Base-by-base conservation (phyloP, 176 grass and related monocot genomes). In the Lolium multiflorum region DNA sequence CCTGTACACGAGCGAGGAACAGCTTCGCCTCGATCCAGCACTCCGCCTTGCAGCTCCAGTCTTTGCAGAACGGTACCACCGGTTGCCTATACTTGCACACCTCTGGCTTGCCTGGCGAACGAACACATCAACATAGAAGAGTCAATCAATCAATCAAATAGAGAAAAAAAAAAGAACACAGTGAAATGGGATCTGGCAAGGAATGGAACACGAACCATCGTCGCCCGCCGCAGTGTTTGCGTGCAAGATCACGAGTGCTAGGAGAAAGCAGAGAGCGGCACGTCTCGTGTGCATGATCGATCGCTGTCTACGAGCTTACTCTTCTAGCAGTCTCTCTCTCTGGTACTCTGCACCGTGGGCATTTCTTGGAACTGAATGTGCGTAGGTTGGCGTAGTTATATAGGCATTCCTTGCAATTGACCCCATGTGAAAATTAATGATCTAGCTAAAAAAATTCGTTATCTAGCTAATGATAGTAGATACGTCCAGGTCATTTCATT, bases 11-110 rank as follows among this genome's bases (percentile, higher is more conserved):
- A 6, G 43, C 43, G 22, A 25, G 8, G 2, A 62, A 3, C 3
- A 49, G 2, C 31, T 62, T 84, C 3, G 70, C 38, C 69, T 84
- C 70, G 3, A 31, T 3, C 82, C 82, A 84, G 43, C 82, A 84
- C 57, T 74, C 82, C 0, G 70, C 22, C 70, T 74, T 62, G 54
- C 82, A 84, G 54, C 58, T 61, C 82, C 82, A 84, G 5, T 10
- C 81, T 18, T 44, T 47, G 28, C 70, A 84, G 70, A 74, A 84
- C 15, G 51, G 51, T 17, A 54, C 3, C 51, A 5, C 16, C 51
- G 51, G 14, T 17, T 3, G 3, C 4, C 15, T 54, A 15, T 54
- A 54, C 15, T 17, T 17, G 51, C 51, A 54, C 51, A 54, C 51
- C 51, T 54, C 51, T 17, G 4, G 4, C 50, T 5, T 3, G 50